Base-by-base conservation (phyloP, 495 filamentous ascomycete genomes). In the Pseudomonodictys pantanalensis region DNA sequence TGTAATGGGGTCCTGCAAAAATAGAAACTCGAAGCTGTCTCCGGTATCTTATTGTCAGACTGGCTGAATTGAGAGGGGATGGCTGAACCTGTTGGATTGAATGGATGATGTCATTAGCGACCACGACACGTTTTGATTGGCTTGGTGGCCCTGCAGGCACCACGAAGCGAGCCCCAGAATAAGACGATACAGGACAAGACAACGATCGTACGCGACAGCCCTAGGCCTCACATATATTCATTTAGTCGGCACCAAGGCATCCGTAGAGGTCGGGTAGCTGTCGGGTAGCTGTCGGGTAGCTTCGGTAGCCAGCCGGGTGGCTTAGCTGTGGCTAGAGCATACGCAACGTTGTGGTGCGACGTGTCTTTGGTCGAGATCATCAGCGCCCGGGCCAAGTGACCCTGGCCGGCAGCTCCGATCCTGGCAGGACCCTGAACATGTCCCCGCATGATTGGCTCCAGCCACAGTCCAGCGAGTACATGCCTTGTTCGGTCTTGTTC, bases 301-400 rank as follows among this genome's bases (percentile, higher is more conserved):
- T 8, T 51, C 56, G 56, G 56, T 20, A 22, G 20, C 46, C 47
- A 59, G 46, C 32, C 45, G 43, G 52, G 56, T 59, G 45, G 56
- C 46, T 51, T 42, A 28, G 18, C 24, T 59, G 46, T 59, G 56
- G 46, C 56, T 59, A 50, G 56, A 51, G 44, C n/a, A n/a, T n/a
- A n/a, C 33, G 18, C 52, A 28, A 56, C 39, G 35, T 26, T 32
- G 45, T 28, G 25, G 33, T 56, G 52, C 52, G 29, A 56, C 52
- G 51, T 54, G 41, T 24, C 45, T 17, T 25, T 38, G 39, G 51
- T 28, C 51, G 35, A 42, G 51, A 42, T 44, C 24, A 20, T 43
- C 51, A 39, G 51, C 10, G 51, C n/a, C n/a, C n/a, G n/a, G n/a
- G n/a, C n/a, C n/a, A n/a, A n/a, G n/a, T n/a, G n/a, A n/a, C n/a